Evolutionary conservation across 2,329 filamentous ascomycete genomes (phyloP).

Genomic region (Microsporum audouinii): DNA sequence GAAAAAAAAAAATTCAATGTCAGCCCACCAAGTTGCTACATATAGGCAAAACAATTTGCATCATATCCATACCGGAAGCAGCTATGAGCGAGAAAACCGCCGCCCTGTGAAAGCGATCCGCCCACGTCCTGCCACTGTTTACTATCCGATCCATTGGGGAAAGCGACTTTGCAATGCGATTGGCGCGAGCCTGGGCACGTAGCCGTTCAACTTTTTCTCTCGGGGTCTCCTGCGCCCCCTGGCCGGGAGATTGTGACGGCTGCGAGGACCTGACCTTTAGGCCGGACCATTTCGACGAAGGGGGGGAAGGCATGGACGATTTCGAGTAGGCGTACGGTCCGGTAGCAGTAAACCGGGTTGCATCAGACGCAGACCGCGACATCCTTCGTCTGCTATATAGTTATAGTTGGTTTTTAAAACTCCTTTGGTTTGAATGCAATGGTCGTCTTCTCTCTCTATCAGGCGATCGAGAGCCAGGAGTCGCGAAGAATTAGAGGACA

Average conservation of each 20-base stretch:
- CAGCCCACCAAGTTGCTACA: not conserved
- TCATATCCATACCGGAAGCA: constrained; percentile 42
- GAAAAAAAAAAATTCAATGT: constrained; percentile 3
- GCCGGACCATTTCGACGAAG: constrained; percentile 13
- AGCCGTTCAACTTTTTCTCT: constrained; percentile 59
- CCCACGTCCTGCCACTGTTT: constrained; percentile 43
- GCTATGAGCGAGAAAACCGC: constrained; percentile 51
- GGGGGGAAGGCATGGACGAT: constrained; percentile 20
- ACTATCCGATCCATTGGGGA: constrained; percentile 45
- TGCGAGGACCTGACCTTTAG: constrained; percentile 13
- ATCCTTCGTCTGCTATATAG: constrained; percentile 17
- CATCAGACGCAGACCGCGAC: constrained; percentile 39
- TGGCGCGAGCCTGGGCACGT: constrained; percentile 56
- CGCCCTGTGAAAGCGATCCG: constrained; percentile 50
- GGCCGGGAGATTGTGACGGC: constrained; percentile 8
- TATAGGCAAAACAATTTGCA: not conserved
- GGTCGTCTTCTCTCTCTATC: not conserved
- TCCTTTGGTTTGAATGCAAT: no score
- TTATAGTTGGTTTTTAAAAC: not conserved
- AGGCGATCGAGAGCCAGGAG: not conserved
- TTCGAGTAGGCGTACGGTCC: constrained; percentile 39
- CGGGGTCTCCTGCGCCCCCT: constrained; percentile 44
- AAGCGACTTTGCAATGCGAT: constrained; percentile 49
- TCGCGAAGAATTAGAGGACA: not conserved
- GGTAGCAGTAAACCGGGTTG: constrained; percentile 42